Evolutionary conservation across 495 filamentous ascomycete species (phyloP).

Genomic region (Immersiella caudata): DNA sequence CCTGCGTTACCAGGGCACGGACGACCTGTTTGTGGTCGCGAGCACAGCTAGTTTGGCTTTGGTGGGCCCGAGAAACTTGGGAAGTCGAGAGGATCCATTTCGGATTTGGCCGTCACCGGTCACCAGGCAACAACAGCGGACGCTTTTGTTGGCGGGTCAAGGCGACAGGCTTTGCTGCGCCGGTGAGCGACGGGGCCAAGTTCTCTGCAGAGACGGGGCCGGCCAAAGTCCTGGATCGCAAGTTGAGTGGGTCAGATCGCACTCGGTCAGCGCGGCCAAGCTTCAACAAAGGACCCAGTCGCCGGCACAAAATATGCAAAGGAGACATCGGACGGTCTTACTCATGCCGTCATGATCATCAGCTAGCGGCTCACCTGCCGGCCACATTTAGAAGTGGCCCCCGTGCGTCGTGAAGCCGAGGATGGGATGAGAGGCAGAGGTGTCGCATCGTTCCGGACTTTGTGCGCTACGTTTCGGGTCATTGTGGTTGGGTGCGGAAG

Average conservation of each 20-base stretch:
- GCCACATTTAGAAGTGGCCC: background rate
- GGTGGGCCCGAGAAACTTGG: background rate
- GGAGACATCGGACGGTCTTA: background rate
- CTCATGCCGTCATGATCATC: background rate
- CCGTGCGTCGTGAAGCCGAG: background rate
- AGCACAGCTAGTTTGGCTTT: background rate
- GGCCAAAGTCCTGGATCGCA: background rate
- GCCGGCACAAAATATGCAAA: background rate
- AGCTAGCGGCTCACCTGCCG: background rate
- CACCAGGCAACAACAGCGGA: background rate
- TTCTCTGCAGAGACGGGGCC: too few relatives aligned
- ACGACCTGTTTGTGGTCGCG: background rate
- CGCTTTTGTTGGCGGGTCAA: background rate
- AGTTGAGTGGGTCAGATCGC: background rate
- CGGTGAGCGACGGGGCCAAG: background rate
- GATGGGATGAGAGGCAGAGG: background rate
- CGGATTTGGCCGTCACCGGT: background rate
- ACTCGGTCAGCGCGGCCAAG: background rate
- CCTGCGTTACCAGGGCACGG: slow-evolving; percentile 5
- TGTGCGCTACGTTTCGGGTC: background rate
- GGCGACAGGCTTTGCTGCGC: background rate
- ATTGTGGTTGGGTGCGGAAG: background rate
- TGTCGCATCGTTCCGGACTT: background rate
- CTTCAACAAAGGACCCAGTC: background rate
- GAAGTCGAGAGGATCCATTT: background rate